These are phyloP conservation scores for Apiospora phragmitis DNA, from an alignment of 2,329 filamentous ascomycete genomes.

Conservation along the genomic window DNA sequence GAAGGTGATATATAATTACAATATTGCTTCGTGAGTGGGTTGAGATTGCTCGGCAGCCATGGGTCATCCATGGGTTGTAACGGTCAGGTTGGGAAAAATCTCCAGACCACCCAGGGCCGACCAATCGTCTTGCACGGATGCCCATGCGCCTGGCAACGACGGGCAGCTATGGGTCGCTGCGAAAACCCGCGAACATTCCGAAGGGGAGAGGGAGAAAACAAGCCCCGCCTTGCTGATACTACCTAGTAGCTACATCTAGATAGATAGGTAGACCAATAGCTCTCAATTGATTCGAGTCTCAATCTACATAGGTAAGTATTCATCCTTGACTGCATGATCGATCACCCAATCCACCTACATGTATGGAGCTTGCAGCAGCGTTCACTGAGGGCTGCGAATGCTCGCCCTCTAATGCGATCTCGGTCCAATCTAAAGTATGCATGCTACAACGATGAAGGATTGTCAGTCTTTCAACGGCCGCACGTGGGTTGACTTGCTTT, in stretches of 20 bases:
- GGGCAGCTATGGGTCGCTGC: not conserved
- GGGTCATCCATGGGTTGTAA: not conserved
- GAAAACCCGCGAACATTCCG: constrained; percentile 8
- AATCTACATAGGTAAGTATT: too few species aligned
- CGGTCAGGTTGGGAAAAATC: not conserved
- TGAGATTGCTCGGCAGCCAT: not conserved
- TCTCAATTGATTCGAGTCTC: not conserved
- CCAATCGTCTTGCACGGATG: constrained; percentile 4
- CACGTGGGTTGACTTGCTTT: not conserved
- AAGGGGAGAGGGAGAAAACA: too few species aligned
- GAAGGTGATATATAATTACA: not conserved
- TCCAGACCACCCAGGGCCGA: not conserved
- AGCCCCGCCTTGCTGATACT: not conserved
- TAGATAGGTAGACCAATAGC: not conserved
- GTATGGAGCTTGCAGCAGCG: not conserved
- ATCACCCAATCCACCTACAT: not conserved
- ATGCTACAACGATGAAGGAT: not conserved
- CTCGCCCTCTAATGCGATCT: not conserved
- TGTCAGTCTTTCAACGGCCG: not conserved
- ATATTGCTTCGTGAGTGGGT: not conserved
- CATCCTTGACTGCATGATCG: not conserved
- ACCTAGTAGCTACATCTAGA: not conserved
- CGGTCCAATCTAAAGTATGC: not conserved
- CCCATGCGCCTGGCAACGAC: not conserved
- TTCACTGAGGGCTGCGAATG: not conserved